phyloP scores from a whole-genome alignment of 768 basidiomycete species.

The Tylopilus vinaceipallidus region DNA sequence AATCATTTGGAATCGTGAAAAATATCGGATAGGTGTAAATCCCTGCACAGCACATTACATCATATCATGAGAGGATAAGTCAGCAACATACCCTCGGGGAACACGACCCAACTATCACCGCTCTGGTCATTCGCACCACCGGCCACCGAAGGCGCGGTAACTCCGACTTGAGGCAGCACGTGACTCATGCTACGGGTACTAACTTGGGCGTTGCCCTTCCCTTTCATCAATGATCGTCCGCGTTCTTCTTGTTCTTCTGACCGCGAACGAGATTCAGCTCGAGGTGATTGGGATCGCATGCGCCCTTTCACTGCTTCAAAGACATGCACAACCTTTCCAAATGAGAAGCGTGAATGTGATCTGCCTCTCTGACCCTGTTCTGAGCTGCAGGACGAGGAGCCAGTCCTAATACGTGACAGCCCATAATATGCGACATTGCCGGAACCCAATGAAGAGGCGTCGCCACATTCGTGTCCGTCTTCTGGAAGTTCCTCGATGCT shows the following conservation, averaged over 20 bases:
- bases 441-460: constrained; percentile 4
- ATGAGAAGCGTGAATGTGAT: constrained; percentile 48
- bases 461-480: constrained; percentile 21
- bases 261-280: constrained; percentile 4
- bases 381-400: constrained; percentile 15
- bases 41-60: constrained; percentile 64
- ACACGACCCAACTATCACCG: constrained; percentile 76
- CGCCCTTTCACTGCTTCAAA: constrained; percentile 44
- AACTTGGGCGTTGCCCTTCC: constrained; percentile 29
- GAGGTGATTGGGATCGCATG: constrained; percentile 49
- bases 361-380: constrained; percentile 32
- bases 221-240: constrained; percentile 31
- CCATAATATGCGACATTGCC: constrained; percentile 14
- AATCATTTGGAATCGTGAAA: constrained; percentile 76
- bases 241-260: constrained; percentile 14
- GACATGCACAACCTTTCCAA: constrained; percentile 50
- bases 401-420: constrained; percentile 11
- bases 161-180: constrained; percentile 25
- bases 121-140: constrained; percentile 30
- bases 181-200: neutral
- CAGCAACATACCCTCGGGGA: constrained; percentile 65
- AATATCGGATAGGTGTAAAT: constrained; percentile 94
- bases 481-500: constrained; percentile 44
- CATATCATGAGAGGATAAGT: constrained; percentile 2
- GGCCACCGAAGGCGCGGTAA: constrained; percentile 29